phyloP scores from a whole-genome alignment of 1,284 basidiomycete species.

The Malassezia yamatoensis region DNA sequence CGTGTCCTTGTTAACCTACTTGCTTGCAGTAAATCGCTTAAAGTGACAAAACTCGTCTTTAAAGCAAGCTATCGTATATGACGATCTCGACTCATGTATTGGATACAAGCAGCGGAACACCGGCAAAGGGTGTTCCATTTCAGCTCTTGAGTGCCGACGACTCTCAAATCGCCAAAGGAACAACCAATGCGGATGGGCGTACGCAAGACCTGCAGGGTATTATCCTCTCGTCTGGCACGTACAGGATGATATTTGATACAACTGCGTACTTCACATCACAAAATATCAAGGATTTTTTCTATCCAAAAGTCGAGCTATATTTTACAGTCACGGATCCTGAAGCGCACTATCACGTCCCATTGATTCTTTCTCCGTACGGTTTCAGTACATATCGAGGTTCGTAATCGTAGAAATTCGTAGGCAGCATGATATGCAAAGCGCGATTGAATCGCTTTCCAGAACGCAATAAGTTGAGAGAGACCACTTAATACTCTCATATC shows the following conservation, averaged over 20 bases:
- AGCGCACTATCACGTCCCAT: constrained; percentile 9
- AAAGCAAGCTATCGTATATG: neutral
- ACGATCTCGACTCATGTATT: constrained; percentile 11
- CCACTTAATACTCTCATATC: too few relatives aligned
- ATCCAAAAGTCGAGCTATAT: neutral
- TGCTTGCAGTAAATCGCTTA: too few relatives aligned
- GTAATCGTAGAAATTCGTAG: neutral
- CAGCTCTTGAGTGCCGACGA: neutral
- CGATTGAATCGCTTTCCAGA: too few relatives aligned
- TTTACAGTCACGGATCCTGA: neutral
- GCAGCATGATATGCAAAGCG: too few relatives aligned
- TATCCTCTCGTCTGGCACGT: neutral
- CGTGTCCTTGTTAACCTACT: too few relatives aligned
- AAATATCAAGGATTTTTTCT: neutral
- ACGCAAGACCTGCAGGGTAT: neutral
- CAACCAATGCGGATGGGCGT: neutral
- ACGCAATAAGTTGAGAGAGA: too few relatives aligned
- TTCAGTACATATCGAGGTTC: constrained; percentile 13
- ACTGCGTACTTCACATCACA: neutral
- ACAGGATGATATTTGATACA: neutral
- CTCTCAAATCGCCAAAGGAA: neutral
- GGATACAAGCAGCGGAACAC: constrained; percentile 6
- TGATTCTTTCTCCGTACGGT: constrained; percentile 9
- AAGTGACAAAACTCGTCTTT: too few relatives aligned
- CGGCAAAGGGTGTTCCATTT: neutral